Evolutionary conservation across 1,284 basidiomycete genomes (phyloP).

Genomic region (Moniliophthora roreri): DNA sequence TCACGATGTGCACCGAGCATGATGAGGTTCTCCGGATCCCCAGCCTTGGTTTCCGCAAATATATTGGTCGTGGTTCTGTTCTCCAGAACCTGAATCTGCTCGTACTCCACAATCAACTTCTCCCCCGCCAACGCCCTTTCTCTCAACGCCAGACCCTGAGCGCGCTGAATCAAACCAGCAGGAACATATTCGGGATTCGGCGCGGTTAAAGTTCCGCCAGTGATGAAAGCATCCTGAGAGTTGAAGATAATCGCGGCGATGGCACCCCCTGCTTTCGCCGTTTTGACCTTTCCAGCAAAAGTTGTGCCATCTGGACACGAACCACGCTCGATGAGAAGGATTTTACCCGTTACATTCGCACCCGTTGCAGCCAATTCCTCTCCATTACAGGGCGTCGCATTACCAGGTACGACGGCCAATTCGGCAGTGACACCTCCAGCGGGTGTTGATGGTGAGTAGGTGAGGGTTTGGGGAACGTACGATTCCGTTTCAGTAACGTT

Average conservation of each 20-base stretch:
- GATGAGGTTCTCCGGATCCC: constrained; percentile 24
- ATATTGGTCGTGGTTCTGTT: constrained; percentile 24
- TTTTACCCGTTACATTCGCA: constrained; percentile 12
- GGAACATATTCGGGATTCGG: constrained; percentile 12
- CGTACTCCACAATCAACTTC: constrained; percentile 1
- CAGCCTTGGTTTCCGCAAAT: constrained; percentile 25
- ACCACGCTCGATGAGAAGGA: constrained; percentile 25
- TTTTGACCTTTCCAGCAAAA: constrained; percentile 25
- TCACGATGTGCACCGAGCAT: constrained; percentile 13
- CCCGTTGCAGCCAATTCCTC: constrained; percentile 10
- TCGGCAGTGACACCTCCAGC: constrained; percentile 10
- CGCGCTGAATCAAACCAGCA: constrained; percentile 8
- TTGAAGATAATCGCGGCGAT: constrained; percentile 26
- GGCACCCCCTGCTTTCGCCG: constrained; percentile 23
- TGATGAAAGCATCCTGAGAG: constrained; percentile 21
- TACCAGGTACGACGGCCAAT: constrained; percentile 8
- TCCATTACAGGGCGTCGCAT: constrained; percentile 6
- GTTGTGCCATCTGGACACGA: constrained; percentile 16
- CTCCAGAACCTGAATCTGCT: constrained; percentile 14
- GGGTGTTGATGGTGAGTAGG: constrained; percentile 14
- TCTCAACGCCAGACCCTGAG: constrained; percentile 12
- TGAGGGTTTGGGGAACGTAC: constrained; percentile 1
- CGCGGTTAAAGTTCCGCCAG: constrained; percentile 19
- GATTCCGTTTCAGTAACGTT: constrained; percentile 4
- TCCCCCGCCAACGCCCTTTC: constrained; percentile 18